These are phyloP conservation scores for Lipomyces spencermartinsiae DNA, from an alignment of 805 yeast genomes.

Conservation along the genomic window DNA sequence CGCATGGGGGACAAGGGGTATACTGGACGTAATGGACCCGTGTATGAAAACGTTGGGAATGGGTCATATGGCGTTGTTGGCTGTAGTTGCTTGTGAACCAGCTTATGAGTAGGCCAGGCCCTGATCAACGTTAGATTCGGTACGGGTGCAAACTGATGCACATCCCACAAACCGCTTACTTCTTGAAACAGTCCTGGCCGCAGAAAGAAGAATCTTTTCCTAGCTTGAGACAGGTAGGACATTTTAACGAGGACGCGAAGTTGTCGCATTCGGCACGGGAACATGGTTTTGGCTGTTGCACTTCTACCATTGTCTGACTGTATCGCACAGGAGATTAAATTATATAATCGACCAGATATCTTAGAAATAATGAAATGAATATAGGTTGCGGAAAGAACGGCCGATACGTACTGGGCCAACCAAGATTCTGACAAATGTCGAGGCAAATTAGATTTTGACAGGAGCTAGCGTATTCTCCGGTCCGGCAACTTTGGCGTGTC, in stretches of 20 bases:
- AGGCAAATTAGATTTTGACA: no score
- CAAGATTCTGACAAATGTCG: no score
- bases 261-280: slow-evolving; percentile 52
- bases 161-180: slow-evolving; percentile 17
- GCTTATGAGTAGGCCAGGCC: slow-evolving; percentile 60
- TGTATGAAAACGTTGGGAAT: slow-evolving; percentile 75
- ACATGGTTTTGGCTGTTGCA: not conserved
- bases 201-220: slow-evolving; percentile 73
- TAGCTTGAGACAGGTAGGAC: slow-evolving; percentile 88
- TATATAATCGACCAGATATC: not conserved
- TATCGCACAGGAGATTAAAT: not conserved
- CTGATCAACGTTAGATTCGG: not conserved
- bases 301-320: not conserved
- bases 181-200: slow-evolving; percentile 78
- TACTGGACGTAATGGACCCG: slow-evolving; percentile 75
- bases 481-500: no score
- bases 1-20: slow-evolving; percentile 84
- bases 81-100: slow-evolving; percentile 47
- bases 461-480: no score
- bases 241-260: slow-evolving; percentile 77
- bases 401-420: no score
- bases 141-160: not conserved
- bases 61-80: slow-evolving; percentile 65
- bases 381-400: not conserved
- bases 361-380: not conserved